phyloP scores from a whole-genome alignment of 305 asterid species.

The Fraxinus sp. region DNA sequence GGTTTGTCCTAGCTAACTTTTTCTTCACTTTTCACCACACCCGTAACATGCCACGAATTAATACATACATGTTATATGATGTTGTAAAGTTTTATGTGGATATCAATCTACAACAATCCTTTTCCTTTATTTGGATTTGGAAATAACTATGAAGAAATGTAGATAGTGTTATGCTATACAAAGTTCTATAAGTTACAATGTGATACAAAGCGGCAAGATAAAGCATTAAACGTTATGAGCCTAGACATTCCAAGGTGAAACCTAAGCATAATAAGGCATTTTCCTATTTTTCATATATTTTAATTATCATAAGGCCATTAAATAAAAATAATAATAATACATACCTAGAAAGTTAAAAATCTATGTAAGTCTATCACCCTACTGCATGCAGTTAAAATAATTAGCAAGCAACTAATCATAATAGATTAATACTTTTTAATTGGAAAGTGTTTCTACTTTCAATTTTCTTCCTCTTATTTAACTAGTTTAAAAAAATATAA shows the following conservation, averaged over 20 bases:
- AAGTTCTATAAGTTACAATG: background rate
- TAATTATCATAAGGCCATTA: background rate
- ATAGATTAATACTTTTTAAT: background rate
- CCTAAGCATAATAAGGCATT: background rate
- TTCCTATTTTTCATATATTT: background rate
- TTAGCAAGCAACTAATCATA: background rate
- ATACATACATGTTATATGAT: background rate
- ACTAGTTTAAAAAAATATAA: background rate
- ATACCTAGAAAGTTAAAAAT: background rate
- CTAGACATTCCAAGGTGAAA: background rate
- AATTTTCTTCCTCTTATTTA: background rate
- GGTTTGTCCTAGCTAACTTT: background rate
- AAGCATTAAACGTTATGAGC: background rate
- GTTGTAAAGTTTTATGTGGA: background rate
- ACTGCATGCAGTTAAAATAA: background rate
- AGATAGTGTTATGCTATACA: background rate
- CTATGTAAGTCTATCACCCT: background rate
- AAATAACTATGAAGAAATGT: background rate
- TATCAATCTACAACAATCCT: background rate
- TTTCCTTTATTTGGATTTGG: background rate
- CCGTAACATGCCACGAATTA: background rate
- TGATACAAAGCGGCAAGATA: background rate
- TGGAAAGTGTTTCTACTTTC: background rate
- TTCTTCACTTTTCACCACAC: background rate
- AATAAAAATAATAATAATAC: background rate